These are phyloP conservation scores for Onygenales sp. DNA, from an alignment of 2,329 filamentous ascomycete genomes.

Conservation along the genomic window DNA sequence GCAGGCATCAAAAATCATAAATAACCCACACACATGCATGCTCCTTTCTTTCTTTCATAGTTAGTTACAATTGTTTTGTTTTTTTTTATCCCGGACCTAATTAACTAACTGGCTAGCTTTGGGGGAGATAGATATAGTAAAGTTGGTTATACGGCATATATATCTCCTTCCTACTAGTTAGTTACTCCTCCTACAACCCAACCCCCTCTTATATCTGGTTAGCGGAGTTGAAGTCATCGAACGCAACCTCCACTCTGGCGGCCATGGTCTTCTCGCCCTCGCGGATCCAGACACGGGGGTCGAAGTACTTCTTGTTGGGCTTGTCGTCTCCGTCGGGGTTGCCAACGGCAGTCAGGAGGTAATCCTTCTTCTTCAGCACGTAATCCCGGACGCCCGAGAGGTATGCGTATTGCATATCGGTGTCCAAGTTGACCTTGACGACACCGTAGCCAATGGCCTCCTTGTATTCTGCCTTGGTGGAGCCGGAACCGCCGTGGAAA, in stretches of 20 bases:
- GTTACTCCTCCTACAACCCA: conserved; percentile 13
- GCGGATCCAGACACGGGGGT: conserved; percentile 88
- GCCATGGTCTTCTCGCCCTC: conserved; percentile 94
- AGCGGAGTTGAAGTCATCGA: conserved; percentile 86
- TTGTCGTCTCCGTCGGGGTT: conserved; percentile 95
- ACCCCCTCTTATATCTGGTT: conserved; percentile 55
- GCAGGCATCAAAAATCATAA: no score
- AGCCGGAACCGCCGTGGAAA: conserved; percentile 97
- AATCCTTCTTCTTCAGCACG: conserved; percentile 89
- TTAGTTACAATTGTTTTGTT: no score
- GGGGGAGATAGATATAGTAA: no score
- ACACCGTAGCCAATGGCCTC: conserved; percentile 88
- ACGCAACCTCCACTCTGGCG: conserved; percentile 65
- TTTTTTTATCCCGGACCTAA: no score
- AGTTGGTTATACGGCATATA: no score
- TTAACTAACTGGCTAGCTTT: no score
- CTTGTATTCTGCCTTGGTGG: conserved; percentile 78
- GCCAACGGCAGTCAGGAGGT: conserved; percentile 75
- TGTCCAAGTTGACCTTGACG: conserved; percentile 99
- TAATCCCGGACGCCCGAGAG: conserved; percentile 88
- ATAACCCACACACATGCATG: no score
- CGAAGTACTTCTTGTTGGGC: conserved; percentile 97
- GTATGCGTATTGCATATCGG: conserved; percentile 95
- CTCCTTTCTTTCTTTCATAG: no score
- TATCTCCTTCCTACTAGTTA: background rate